Evolutionary conservation across 2,329 filamentous ascomycete genomes (phyloP).

Genomic region (Ophiostoma sp.): DNA sequence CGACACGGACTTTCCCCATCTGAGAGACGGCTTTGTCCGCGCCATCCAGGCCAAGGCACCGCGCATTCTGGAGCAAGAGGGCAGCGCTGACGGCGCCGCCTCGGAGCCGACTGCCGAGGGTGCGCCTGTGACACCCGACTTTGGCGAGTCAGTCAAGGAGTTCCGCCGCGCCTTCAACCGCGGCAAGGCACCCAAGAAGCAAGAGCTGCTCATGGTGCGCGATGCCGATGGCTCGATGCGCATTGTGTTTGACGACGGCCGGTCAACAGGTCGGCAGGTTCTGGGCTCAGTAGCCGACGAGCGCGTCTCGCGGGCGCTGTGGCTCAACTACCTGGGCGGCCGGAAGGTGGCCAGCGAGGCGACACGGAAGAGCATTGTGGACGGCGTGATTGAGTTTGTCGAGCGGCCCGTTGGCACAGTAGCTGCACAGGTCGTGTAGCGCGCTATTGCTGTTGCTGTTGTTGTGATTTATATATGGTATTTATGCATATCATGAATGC

Average conservation of each 20-base stretch:
- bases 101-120: constrained; percentile 25
- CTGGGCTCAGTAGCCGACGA: constrained; percentile 74
- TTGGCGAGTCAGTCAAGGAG: constrained; percentile 66
- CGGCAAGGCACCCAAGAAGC: constrained; percentile 72
- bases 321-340: constrained; percentile 86
- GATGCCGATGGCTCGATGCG: constrained; percentile 60
- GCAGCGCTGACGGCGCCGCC: constrained; percentile 34
- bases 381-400: constrained; percentile 83
- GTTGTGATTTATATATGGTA: neutral
- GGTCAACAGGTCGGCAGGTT: constrained; percentile 43
- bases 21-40: constrained; percentile 86
- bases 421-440: constrained; percentile 62
- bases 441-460: neutral
- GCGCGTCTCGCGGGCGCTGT: constrained; percentile 72
- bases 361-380: constrained; percentile 73
- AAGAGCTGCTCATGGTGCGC: constrained; percentile 68
- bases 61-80: constrained; percentile 31
- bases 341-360: constrained; percentile 80
- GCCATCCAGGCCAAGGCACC: constrained; percentile 71
- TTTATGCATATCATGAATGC: neutral
- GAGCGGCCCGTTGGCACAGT: constrained; percentile 84
- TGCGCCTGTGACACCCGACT: constrained; percentile 39
- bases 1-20: constrained; percentile 88
- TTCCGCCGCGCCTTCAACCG: constrained; percentile 81
- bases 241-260: constrained; percentile 59